Conservation (phyloP, 441 rosid genomes). For the Erodium trifolium region DNA sequence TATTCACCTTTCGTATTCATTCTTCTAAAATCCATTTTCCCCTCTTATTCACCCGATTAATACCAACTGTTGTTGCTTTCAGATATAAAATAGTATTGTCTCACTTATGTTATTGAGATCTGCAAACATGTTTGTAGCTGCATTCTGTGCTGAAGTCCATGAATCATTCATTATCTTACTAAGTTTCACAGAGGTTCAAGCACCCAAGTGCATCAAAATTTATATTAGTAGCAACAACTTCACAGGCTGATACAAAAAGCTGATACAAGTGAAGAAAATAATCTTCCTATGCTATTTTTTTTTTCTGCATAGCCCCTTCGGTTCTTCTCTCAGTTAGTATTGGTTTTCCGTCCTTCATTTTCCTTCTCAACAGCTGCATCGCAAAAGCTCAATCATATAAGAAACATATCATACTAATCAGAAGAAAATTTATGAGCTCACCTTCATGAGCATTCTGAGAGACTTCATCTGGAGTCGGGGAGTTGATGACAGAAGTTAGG, state of each 20-base stretch:
- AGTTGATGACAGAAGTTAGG: not conserved
- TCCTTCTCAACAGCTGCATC: constrained; percentile 47
- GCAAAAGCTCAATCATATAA: not conserved
- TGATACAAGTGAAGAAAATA: not conserved
- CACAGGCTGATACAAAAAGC: no score
- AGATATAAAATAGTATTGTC: not conserved
- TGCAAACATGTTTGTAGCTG: not conserved
- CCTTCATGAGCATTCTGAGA: constrained; percentile 43
- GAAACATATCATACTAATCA: not conserved
- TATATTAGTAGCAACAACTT: not conserved
- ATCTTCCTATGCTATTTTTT: not conserved
- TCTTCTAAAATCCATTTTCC: no score
- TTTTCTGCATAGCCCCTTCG: constrained; percentile 8
- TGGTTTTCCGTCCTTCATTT: constrained; percentile 42
- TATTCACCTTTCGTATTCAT: no score
- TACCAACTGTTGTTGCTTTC: not conserved
- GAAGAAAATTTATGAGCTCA: constrained; percentile 16
- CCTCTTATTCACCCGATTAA: no score
- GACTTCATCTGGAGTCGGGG: constrained; percentile 26
- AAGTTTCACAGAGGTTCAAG: not conserved
- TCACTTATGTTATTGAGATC: not conserved
- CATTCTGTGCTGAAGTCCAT: not conserved
- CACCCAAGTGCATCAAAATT: not conserved
- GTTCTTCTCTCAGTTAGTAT: constrained; percentile 42
- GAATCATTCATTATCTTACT: not conserved